phyloP scores from a whole-genome alignment of 805 yeast genomes.

The Blastobotrys chiropterorum region DNA sequence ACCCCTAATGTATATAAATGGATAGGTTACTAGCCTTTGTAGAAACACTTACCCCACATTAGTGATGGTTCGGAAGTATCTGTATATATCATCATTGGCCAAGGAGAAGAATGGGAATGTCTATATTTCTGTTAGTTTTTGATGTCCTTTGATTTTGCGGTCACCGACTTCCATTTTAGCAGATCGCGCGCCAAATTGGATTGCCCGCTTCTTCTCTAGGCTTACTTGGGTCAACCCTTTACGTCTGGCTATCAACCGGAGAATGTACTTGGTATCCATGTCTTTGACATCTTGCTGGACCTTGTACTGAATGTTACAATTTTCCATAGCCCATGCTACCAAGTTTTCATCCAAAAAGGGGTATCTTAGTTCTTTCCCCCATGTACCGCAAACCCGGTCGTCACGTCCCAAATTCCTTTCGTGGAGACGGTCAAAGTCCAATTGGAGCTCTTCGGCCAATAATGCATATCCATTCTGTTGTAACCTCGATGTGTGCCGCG shows the following conservation, averaged over 20 bases:
- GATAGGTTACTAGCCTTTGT: not conserved
- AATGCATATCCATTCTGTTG: slow-evolving; percentile 35
- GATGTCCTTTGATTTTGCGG: slow-evolving; percentile 60
- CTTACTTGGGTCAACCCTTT: slow-evolving; percentile 48
- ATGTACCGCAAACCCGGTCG: slow-evolving; percentile 75
- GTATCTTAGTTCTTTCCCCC: slow-evolving; percentile 88
- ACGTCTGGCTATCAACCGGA: slow-evolving; percentile 55
- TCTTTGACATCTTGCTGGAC: slow-evolving; percentile 10
- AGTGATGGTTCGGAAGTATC: not conserved
- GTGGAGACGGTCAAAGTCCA: slow-evolving; percentile 70
- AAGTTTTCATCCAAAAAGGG: slow-evolving; percentile 71
- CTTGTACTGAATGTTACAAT: slow-evolving; percentile 35
- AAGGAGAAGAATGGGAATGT: not conserved
- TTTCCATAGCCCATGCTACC: slow-evolving; percentile 33
- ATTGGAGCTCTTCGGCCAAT: slow-evolving; percentile 53
- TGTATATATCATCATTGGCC: slow-evolving; percentile 2
- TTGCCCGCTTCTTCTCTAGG: slow-evolving; percentile 83
- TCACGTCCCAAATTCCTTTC: slow-evolving; percentile 83
- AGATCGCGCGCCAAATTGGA: slow-evolving; percentile 92
- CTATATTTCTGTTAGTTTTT: slow-evolving; percentile 1
- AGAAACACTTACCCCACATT: not conserved
- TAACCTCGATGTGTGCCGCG: slow-evolving; percentile 53
- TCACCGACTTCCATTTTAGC: slow-evolving; percentile 87
- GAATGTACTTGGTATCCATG: slow-evolving; percentile 42
- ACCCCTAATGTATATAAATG: not conserved